A percentile compares a stretch with the other conserved stretches of the same genome.
Conservation (phyloP, 2,329 filamentous ascomycete species). For the Neocatenulostroma microsporum region DNA sequence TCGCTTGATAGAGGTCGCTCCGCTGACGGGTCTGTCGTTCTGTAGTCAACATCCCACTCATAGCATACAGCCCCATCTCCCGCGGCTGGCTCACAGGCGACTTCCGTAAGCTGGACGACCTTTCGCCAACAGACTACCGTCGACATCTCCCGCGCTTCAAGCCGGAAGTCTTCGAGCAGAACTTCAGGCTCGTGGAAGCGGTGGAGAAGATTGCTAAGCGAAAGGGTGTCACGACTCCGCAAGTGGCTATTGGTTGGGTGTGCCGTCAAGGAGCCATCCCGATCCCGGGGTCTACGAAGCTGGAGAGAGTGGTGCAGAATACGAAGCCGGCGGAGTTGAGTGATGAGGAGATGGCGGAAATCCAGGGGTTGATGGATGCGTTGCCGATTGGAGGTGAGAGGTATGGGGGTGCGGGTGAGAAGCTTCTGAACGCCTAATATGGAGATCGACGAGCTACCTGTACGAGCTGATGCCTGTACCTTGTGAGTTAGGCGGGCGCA, state of each 20-base stretch:
- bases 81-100: constrained; percentile 48
- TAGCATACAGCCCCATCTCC: constrained; percentile 64
- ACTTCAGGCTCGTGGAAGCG: constrained; percentile 54
- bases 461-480: no score
- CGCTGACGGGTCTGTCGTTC: no score
- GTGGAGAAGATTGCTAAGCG: constrained; percentile 52
- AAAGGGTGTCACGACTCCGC: constrained; percentile 53
- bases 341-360: constrained; percentile 47
- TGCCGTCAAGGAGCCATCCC: constrained; percentile 52
- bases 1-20: no score
- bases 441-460: no score
- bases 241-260: constrained; percentile 61
- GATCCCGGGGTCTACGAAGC: constrained; percentile 57
- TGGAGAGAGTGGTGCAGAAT: constrained; percentile 55
- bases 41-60: constrained; percentile 55
- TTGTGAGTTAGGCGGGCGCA: no score
- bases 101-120: constrained; percentile 43
- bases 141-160: constrained; percentile 52
- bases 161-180: constrained; percentile 56
- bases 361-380: background rate
- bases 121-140: constrained; percentile 44
- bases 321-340: constrained; percentile 43
- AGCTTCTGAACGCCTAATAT: no score
- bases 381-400: background rate
- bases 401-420: no score